Evolutionary conservation across 2,329 filamentous ascomycete species (phyloP), one percentile per base, ranked within the genome.

Genomic region (Curvularia sp.): DNA sequence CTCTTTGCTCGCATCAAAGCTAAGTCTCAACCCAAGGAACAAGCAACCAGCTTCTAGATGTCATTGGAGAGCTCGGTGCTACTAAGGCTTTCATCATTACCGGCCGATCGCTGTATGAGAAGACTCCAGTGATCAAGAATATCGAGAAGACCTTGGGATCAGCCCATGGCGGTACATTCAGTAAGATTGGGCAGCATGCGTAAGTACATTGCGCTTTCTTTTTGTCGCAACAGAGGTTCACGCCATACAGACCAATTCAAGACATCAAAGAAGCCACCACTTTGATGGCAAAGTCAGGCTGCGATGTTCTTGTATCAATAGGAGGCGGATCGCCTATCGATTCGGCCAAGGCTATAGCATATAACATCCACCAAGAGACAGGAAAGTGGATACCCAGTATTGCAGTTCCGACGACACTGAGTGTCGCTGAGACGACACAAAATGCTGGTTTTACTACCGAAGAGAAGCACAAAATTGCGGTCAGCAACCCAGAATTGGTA

Each of bases 1-100:
- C 13, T 1, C 43, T 5, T 8, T 20, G 5, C 22, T 15, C 13
- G 13, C 2, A 15, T 9, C 13, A 22, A 35, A 42, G 53, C 62
- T 60, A 4, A 66, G 8, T n/a, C 5, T 53, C 5, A 20, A 12
- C 0, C 7, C 2, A 13, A 77, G 74, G 74, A 18, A 76, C 73
- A 5, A 76, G 72, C 47, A 70, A 65, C 7, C 72, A 75, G 54
- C 58, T 77, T 5, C 53, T 65, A 47, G 69, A 72, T 53, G 70
- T 76, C 4, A 67, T 77, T 15, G 41, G 57, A 30, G 73, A 77
- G 57, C 66, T 77, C 8, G 73, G 74, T 15, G 69, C 71, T 28
- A 72, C 82, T 5, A 84, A 84, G 70, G 84, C 83, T 0, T 86
- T 85, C 69, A 83, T 86, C 62, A 80, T 86, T 41, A 86, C 84